Percentiles rank a stretch among this genome's conserved stretches.
These are phyloP conservation scores for Neurospora intermedia DNA, from an alignment of 495 filamentous ascomycete genomes.

Conservation along the genomic window DNA sequence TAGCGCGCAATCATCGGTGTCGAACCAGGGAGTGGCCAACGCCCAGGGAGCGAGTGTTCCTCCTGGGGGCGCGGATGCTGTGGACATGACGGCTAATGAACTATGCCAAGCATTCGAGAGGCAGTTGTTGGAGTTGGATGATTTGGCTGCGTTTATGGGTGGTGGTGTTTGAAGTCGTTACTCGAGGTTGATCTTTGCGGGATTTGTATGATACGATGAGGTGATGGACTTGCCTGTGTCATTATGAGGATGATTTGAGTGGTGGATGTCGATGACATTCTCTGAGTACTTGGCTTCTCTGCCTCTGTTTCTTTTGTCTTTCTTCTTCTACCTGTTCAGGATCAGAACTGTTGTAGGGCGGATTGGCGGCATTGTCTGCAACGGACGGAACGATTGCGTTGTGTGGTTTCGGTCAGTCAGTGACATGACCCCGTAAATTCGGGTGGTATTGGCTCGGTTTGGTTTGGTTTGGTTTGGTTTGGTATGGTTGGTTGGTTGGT, in stretches of 20 bases:
- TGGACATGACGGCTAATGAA: slow-evolving; percentile 40
- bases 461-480: background rate
- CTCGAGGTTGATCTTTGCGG: background rate
- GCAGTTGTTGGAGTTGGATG: slow-evolving; percentile 39
- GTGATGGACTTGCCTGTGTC: background rate
- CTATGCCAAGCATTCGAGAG: slow-evolving; percentile 39
- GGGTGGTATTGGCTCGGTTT: background rate
- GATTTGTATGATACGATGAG: background rate
- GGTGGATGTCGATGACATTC: background rate
- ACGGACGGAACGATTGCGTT: background rate
- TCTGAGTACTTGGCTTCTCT: background rate
- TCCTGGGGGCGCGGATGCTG: slow-evolving; percentile 10
- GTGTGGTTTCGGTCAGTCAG: background rate
- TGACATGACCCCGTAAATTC: background rate
- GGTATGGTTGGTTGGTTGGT: background rate
- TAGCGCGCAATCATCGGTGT: slow-evolving; percentile 20
- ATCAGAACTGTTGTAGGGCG: background rate
- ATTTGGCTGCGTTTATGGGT: slow-evolving; percentile 43
- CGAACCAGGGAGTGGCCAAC: slow-evolving; percentile 6
- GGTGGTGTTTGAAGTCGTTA: slow-evolving; percentile 31
- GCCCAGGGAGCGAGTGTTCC: background rate
- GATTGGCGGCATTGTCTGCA: background rate
- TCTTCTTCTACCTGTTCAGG: background rate
- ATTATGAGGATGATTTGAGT: background rate
- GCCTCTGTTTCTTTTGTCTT: background rate